Evolutionary conservation across 306 rosid species (phyloP), one percentile per base, ranked within the genome.

Genomic region (Luffa acutangula): DNA sequence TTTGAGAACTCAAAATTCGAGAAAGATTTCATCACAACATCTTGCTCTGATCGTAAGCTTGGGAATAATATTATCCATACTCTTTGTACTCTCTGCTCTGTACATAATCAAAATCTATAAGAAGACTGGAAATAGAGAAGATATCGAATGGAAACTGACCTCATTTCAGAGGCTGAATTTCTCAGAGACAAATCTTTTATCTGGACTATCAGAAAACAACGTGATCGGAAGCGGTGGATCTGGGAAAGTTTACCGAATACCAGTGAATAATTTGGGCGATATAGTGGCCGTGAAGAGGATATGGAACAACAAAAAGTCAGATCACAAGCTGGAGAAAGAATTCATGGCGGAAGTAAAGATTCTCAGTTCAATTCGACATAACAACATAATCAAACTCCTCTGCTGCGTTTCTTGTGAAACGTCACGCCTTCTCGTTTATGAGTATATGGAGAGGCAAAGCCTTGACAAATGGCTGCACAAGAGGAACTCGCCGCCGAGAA

Each of bases 141-240:
- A 85, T 45, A 63, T 81, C 5, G 82, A 81, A 67, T 92, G 96
- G 97, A 92, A 92, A 84, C 80, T 92, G 72, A 85, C 73, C 63
- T 56, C 87, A 59, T 95, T 95, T 80, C 97, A 95, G 80, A 91
- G 80, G 84, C 72, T 89, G 64, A 75, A 81, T 71, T 95, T 95
- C 90, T 87, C 84, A 4, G 84, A 84, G 78, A 79, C 90, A 15
- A 83, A 87, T 33, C 89, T 95, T 14, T 79, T 88, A 18, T 82
- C 92, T 9, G 85, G 84, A 46, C 54, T 89, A 52, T 83, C n/a
- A 0, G 86, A 83, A 31, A 57, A 78, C 17, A 87, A 92, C 54
- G 34, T 89, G 4, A 83, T 95, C 43, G 98, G 98, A 62, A 79
- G 84, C 20, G 96, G 98, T 4, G 97, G 98, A 7, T 90, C 94